These are phyloP conservation scores for Podospora pseudoanserina DNA, from an alignment of 495 filamentous ascomycete genomes.

Conservation along the genomic window DNA sequence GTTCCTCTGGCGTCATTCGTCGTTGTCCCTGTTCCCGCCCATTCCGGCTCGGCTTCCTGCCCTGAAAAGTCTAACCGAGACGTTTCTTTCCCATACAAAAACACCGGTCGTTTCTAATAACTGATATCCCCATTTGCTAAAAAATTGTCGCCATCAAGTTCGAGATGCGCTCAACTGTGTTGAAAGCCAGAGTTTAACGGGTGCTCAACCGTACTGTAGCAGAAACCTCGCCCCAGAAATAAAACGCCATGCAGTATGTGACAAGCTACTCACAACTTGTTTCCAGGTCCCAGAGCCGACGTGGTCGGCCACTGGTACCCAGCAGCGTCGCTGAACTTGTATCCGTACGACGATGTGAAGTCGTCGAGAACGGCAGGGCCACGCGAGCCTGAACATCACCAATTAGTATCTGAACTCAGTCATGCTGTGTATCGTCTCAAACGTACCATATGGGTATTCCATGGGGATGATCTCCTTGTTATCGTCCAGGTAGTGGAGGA, in stretches of 20 bases:
- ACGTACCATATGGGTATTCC: constrained; percentile 98
- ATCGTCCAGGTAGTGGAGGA: constrained; percentile 96
- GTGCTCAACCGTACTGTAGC: constrained; percentile 14
- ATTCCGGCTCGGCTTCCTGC: constrained; percentile 3
- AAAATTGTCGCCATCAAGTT: constrained; percentile 8
- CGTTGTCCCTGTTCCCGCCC: not conserved
- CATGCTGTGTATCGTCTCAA: not conserved
- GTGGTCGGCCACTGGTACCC: constrained; percentile 92
- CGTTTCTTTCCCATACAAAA: constrained; percentile 10
- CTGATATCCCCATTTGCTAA: constrained; percentile 3
- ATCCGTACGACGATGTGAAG: constrained; percentile 96
- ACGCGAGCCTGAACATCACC: constrained; percentile 67
- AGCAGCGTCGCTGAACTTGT: constrained; percentile 96
- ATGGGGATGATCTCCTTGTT: constrained; percentile 99
- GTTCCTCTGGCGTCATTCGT: constrained; percentile 2
- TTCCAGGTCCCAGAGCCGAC: constrained; percentile 51
- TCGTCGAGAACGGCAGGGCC: constrained; percentile 96
- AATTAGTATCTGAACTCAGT: not conserved
- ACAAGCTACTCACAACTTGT: constrained; percentile 61
- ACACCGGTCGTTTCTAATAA: constrained; percentile 8
- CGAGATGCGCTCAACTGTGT: constrained; percentile 20
- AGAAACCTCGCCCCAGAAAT: constrained; percentile 1
- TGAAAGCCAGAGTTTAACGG: constrained; percentile 22
- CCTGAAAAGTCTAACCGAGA: constrained; percentile 7
- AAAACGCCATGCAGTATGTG: constrained; percentile 14